phyloP scores from a whole-genome alignment of 352 stramenopile genomes.

The Phytophthora sp. region DNA sequence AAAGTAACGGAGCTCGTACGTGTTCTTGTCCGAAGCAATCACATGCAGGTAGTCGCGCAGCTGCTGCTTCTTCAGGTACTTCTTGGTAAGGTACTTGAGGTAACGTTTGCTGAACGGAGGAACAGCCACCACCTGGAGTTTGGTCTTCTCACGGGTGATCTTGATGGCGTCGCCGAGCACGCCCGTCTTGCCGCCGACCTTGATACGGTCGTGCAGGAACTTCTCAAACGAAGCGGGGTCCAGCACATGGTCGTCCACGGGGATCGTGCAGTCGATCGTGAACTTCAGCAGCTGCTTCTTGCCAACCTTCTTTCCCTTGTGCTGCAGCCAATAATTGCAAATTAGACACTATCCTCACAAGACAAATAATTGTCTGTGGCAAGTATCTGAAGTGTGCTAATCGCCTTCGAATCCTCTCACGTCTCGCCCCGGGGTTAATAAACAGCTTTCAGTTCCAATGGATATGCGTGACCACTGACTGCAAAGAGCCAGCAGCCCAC shows the following conservation, averaged over 20 bases:
- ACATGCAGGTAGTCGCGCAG: conserved; percentile 99
- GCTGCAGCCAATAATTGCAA: conserved; percentile 37
- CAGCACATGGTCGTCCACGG: conserved; percentile 99
- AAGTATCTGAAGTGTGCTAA: conserved; percentile 29
- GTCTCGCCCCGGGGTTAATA: neutral
- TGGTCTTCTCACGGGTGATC: conserved; percentile 97
- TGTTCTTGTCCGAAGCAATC: conserved; percentile 98
- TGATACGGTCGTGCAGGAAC: conserved; percentile 99
- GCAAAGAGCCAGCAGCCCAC: conserved; percentile 42
- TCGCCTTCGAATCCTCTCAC: conserved; percentile 17
- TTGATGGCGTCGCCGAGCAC: conserved; percentile 95
- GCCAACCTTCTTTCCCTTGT: conserved; percentile 87
- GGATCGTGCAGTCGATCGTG: conserved; percentile 95
- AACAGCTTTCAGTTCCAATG: conserved; percentile 35
- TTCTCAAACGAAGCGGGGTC: conserved; percentile 99
- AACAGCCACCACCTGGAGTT: conserved; percentile 95
- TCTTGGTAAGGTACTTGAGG: conserved; percentile 99
- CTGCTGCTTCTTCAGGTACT: conserved; percentile 99
- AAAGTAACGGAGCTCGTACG: conserved; percentile 99
- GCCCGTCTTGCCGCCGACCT: conserved; percentile 98
- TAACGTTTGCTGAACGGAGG: conserved; percentile 98
- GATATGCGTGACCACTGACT: conserved; percentile 53
- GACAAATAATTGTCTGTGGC: conserved; percentile 24
- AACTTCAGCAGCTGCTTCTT: conserved; percentile 94
- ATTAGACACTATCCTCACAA: conserved; percentile 21